Base-by-base conservation (phyloP, 2,329 filamentous ascomycete species). In the Penicillium sp. region DNA sequence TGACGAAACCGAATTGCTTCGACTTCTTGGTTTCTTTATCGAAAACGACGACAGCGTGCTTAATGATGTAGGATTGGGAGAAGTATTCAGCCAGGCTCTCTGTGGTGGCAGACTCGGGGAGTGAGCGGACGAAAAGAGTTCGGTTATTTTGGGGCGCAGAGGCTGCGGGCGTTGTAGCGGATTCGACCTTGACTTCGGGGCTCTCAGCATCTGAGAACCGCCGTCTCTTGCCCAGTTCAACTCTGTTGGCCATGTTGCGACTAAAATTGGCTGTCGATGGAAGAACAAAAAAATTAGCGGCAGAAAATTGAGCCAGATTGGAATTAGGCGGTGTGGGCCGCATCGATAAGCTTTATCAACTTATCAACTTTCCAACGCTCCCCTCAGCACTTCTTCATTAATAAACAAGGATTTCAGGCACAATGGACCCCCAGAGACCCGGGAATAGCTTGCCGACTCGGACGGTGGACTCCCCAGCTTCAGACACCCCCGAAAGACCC, bases 1-100 rank as follows among this genome's bases (percentile, higher is more conserved):
- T 97, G 53, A 99, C 93, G 74, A 99, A 99, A 49, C 94, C 94
- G 73, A 92, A 99, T 16, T 94, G 93, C 69, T 90, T 88, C 13
- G 91, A 97, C 63, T 87, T 79, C 69, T 96, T 96, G 2, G 92
- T 96, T 60, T 86, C 81, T 14, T 89, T 86, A 71, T 99, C 93
- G 53, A 88, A 77, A 38, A 99, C 92, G 4, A 96, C 92, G n/a
- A 89, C 90, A 48, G 94, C 93, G 74, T 97, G 93, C 75, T 97
- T 97, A 70, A 99, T 85, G 7, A 95, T 92, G 67, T 90, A 97
- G 55, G 92, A 89, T 72, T 97, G 86, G 6, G 94, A 97, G 76
- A 99, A 99, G 73, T 92, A 88, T 55, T 91, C 87, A 55, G 92
- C 90, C 59, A 99, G 81, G 49, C 82, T 82, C 67, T 97, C 92